A percentile compares a stretch with the other conserved stretches of the same genome.
These are phyloP conservation scores for Nitzschia sp. DNA, from an alignment of 108 stramenopile genomes.

Conservation along the genomic window DNA sequence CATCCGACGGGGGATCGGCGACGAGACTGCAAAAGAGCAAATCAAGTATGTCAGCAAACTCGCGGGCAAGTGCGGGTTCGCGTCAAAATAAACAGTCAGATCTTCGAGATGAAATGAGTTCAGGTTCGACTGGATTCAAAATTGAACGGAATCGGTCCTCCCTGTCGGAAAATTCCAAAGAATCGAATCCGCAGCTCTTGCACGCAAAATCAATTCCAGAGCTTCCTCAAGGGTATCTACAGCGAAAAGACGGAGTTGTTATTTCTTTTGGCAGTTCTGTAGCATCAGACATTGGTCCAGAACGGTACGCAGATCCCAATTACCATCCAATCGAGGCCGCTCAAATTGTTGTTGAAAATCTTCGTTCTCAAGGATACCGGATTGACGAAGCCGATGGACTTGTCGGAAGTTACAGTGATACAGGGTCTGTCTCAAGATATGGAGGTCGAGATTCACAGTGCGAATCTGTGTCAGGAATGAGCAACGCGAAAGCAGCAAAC, in stretches of 20 bases:
- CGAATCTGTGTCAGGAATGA: background rate
- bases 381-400: constrained; percentile 11
- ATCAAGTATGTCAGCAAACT: too few species aligned
- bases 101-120: too few species aligned
- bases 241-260: constrained; percentile 16
- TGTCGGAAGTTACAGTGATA: constrained; percentile 12
- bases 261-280: constrained; percentile 13
- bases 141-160: background rate
- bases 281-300: background rate
- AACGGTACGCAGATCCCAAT: constrained; percentile 4
- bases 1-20: too few species aligned
- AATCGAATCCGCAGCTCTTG: constrained; percentile 3
- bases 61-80: too few species aligned
- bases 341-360: constrained; percentile 4
- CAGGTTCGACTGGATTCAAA: too few species aligned
- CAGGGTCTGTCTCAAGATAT: background rate
- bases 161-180: background rate
- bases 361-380: constrained; percentile 7
- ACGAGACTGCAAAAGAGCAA: too few species aligned
- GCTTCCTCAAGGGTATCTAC: constrained; percentile 14
- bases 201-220: constrained; percentile 9
- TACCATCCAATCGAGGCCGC: background rate
- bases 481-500: background rate
- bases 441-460: background rate
- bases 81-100: too few species aligned